Percentiles rank a stretch among this genome's conserved stretches.
phyloP scores from a whole-genome alignment of 768 basidiomycete genomes.

The Serendipita sp. region DNA sequence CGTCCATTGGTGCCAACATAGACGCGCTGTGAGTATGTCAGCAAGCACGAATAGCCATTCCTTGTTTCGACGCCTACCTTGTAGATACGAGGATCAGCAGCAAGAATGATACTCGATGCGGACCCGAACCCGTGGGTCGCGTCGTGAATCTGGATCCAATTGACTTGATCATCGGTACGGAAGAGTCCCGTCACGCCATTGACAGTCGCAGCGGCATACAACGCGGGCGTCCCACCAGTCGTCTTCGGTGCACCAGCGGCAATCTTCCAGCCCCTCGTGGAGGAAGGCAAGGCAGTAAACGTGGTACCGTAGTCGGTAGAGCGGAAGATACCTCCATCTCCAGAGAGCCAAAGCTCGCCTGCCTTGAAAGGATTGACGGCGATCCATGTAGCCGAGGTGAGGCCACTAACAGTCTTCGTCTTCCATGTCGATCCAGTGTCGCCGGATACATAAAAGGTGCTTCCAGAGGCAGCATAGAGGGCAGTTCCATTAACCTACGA shows the following conservation, averaged over 20 bases:
- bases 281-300: slow-evolving; percentile 32
- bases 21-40: neutral
- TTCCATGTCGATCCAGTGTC: slow-evolving; percentile 40
- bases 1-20: slow-evolving; percentile 3
- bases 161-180: slow-evolving; percentile 37
- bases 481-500: slow-evolving; percentile 26
- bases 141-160: slow-evolving; percentile 47
- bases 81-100: slow-evolving; percentile 31
- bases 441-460: slow-evolving; percentile 43
- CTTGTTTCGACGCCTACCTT: neutral
- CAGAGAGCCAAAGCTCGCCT: slow-evolving; percentile 51
- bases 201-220: slow-evolving; percentile 41
- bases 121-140: slow-evolving; percentile 42
- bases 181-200: slow-evolving; percentile 32
- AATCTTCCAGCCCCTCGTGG: slow-evolving; percentile 40
- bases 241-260: slow-evolving; percentile 37
- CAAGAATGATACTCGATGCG: slow-evolving; percentile 29
- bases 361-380: slow-evolving; percentile 37
- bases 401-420: slow-evolving; percentile 14
- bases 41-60: neutral
- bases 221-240: slow-evolving; percentile 34
- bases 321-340: slow-evolving; percentile 39
- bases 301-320: slow-evolving; percentile 36
- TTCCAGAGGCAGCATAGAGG: slow-evolving; percentile 44
- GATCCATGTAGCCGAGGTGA: slow-evolving; percentile 35